A percentile compares a stretch with the other conserved stretches of the same genome.
Evolutionary conservation across 208 protist species (phyloP).

Genomic region (Naegleria fowleri): DNA sequence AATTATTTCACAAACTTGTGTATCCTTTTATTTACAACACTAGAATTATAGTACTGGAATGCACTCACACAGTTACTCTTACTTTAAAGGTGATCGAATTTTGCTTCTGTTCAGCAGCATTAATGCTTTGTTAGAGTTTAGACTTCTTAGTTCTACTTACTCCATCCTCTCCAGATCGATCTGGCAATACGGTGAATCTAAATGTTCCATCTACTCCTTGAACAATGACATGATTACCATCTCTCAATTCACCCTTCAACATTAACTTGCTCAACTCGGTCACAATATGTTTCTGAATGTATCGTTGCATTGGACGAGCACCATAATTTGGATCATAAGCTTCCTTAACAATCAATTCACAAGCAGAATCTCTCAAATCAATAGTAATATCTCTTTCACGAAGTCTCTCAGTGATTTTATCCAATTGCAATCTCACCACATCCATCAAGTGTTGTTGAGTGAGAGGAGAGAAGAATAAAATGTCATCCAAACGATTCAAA

Average conservation of each 20-base stretch:
- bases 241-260: conserved; percentile 60
- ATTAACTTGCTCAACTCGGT: conserved; percentile 77
- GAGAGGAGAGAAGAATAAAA: conserved; percentile 22
- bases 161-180: not conserved
- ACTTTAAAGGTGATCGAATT: no score
- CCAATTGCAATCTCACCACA: conserved; percentile 51
- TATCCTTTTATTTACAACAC: no score
- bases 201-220: not conserved
- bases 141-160: not conserved
- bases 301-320: conserved; percentile 72
- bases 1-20: no score
- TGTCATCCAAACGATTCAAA: conserved; percentile 33
- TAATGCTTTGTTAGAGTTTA: not conserved
- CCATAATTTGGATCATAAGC: conserved; percentile 76
- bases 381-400: conserved; percentile 59
- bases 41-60: no score
- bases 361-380: conserved; percentile 54
- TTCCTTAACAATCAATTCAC: conserved; percentile 58
- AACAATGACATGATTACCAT: conserved; percentile 34
- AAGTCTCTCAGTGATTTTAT: conserved; percentile 63
- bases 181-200: not conserved
- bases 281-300: conserved; percentile 74
- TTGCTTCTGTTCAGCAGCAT: no score
- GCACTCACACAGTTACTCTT: no score
- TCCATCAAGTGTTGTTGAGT: conserved; percentile 47